These are phyloP conservation scores for Penicillium hordei DNA, from an alignment of 2,329 filamentous ascomycete species.

Conservation along the genomic window DNA sequence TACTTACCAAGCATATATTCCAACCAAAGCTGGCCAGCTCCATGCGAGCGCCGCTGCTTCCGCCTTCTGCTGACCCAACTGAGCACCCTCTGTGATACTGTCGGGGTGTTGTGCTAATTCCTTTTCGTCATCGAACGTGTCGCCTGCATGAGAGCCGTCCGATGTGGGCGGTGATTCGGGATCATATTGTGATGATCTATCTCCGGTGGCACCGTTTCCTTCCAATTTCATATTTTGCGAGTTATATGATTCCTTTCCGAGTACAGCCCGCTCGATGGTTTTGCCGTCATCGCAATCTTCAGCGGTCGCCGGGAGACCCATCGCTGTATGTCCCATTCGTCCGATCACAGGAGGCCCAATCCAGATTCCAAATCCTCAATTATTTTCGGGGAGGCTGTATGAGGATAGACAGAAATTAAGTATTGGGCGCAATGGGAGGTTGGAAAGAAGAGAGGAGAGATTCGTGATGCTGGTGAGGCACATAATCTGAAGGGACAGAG, in stretches of 20 bases:
- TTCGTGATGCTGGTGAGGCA: not conserved
- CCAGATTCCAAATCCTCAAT: not conserved
- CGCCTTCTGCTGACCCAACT: conserved; percentile 33
- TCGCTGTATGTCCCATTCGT: not conserved
- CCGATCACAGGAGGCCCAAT: not conserved
- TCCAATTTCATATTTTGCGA: conserved; percentile 1
- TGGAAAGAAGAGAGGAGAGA: not conserved
- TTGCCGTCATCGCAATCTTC: not conserved
- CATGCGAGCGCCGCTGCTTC: conserved; percentile 46
- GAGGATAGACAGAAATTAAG: not conserved
- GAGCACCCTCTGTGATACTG: conserved; percentile 15
- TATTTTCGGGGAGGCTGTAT: not conserved
- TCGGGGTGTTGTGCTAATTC: conserved; percentile 16
- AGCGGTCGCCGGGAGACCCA: conserved; percentile 6
- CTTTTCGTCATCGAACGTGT: conserved; percentile 22
- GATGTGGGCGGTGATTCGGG: not conserved
- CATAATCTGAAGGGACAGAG: not conserved
- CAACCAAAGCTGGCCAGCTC: conserved; percentile 35
- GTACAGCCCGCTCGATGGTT: not conserved
- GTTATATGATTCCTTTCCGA: not conserved
- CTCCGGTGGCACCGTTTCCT: not conserved
- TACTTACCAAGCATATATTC: conserved; percentile 39
- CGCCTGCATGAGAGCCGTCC: not conserved
- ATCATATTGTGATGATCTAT: not conserved
- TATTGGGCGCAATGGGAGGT: not conserved